These are phyloP conservation scores for Pseudocercospora musae DNA, from an alignment of 2,329 filamentous ascomycete genomes.

Conservation along the genomic window DNA sequence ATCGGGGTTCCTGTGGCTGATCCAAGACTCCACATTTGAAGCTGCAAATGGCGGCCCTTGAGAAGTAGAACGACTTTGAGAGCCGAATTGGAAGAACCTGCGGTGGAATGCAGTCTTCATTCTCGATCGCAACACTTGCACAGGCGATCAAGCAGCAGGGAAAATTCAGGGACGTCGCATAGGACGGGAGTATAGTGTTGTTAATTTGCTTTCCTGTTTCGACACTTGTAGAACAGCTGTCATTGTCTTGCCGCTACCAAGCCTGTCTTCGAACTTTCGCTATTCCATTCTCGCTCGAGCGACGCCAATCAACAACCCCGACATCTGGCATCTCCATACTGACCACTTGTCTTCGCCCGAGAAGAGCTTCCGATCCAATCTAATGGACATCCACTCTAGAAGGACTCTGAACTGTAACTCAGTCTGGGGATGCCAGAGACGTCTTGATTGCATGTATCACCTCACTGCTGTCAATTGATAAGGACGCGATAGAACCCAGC, in stretches of 20 bases:
- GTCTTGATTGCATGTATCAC: not conserved
- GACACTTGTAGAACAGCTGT: not conserved
- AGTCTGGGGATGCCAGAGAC: not conserved
- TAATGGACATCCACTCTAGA: not conserved
- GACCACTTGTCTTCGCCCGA: not conserved
- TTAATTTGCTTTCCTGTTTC: not conserved
- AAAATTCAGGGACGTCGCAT: no score
- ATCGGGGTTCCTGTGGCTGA: no score
- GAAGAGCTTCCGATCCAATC: not conserved
- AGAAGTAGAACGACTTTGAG: no score
- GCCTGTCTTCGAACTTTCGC: not conserved
- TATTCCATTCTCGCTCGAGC: not conserved
- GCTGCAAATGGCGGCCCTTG: no score
- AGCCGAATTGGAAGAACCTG: no score
- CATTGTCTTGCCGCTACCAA: not conserved
- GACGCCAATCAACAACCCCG: not conserved
- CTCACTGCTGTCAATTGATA: not conserved
- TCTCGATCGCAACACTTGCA: not conserved
- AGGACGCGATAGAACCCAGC: not conserved
- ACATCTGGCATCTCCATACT: not conserved
- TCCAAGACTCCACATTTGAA: no score
- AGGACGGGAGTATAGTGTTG: not conserved
- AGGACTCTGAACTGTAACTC: not conserved
- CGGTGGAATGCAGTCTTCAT: no score
- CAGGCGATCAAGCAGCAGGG: not conserved